Base-by-base conservation (phyloP, 2,329 filamentous ascomycete genomes). In the Nemania serpens region DNA sequence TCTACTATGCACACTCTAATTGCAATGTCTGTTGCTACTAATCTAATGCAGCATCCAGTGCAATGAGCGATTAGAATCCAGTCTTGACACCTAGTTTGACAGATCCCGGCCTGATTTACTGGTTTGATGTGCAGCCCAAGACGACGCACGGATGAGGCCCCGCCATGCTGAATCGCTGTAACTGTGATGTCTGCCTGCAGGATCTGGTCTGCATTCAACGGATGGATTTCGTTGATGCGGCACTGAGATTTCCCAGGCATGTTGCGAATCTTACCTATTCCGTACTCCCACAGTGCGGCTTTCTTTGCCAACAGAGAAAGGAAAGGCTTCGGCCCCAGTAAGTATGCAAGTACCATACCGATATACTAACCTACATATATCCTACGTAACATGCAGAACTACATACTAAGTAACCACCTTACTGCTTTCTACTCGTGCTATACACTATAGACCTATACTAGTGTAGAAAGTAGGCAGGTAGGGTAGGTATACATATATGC, bases 171-270 rank as follows among this genome's bases (percentile, higher is more conserved):
- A 53, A 61, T 45, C 47, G 39, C 46, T 34, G 36, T 41, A 37
- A 10, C 37, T 41, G 17, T 43, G 11, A n/a, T 43, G 39, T 48
- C 43, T 47, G 17, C 49, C 48, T 43, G 42, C 47, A 56, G 49
- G 43, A 37, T 36, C 37, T 29, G 29, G 43, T 33, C 51, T 52
- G 60, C 57, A 54, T 29, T 34, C 13, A 39, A 37, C 48, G 43
- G 55, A 52, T 43, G 56, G 42, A 52, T 48, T 45, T 43, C 36
- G 55, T 54, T 53, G 20, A 48, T 37, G 39, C 33, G 46, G 50
- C 54, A 58, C 29, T 43, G 50, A 12, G 55, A 42, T 50, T 55
- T n/a, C 6, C 53, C 18, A 45, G 42, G 48, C 34, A 52, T 37
- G 25, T 13, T n/a, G 17, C n/a, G 33, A 33, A 29, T 29, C 25